Evolutionary conservation across 306 rosid genomes (phyloP), one percentile per base, ranked within the genome.

Genomic region (Purshia tridentata): DNA sequence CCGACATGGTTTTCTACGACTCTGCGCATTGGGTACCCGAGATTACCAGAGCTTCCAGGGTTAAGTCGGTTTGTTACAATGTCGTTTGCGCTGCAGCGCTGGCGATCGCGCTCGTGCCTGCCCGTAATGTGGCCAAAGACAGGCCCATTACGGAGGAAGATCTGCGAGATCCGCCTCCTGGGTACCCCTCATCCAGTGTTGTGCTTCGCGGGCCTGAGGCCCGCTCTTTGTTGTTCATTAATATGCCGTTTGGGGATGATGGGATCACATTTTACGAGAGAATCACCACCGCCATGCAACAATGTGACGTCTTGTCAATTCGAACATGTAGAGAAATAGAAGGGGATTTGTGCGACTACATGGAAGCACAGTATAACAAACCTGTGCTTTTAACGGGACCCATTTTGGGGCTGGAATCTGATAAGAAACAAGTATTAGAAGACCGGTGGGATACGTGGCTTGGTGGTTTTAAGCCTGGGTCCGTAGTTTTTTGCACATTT

Each of bases 401-500:
- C 0, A 56, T 83, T 10, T 67, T 90, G 65, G 54, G 16, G 3
- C 44, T 19, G 1, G 42, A 15, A 4, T 35, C 44, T 6, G 42
- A 19, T 40, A 8, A 13, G 6, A 41, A 20, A n/a, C 52, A 10
- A 11, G 2, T 14, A 4, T 48, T 75, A 8, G 90, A 88, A 0
- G 76, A 62, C 6, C 11, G 23, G 16, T 80, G 73, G 84, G 67
- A 41, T 29, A 49, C 73, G 2, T 88, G 87, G 88, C 79, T 88
- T 5, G 49, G 39, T 53, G 60, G 73, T 9, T 88, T 85, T 52
- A 67, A 65, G 12, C 39, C 49, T 1, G 66, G 56, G 3, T 67
- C 86, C 0, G 85, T 84, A 0, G 76, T 90, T 19, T 90, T 79
- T 39, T 88, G 93, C 13, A 87, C 96, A 35, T 84, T 88, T 46